Evolutionary conservation across 257 asterid genomes (phyloP), one percentile per base, ranked within the genome.

Genomic region (Eucommia ulmoides): DNA sequence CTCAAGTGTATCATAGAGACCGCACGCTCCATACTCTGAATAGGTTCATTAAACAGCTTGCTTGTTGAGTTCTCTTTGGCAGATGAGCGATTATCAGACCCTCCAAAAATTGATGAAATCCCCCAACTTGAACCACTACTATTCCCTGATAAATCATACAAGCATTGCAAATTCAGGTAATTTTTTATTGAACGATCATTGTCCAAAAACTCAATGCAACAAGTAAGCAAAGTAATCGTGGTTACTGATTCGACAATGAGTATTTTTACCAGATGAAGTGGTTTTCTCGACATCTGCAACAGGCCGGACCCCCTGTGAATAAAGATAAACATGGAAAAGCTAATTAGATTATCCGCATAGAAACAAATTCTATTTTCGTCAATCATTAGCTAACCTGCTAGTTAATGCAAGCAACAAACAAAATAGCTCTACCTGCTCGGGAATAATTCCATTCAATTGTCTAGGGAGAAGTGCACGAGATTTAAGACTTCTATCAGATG

Each of bases 91-190:
- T 64, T 66, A 33, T 69, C 80, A 20, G 72, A 63, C 41, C 91
- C 71, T 50, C 99, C 96, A 58, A 91, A 86, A 51, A 91, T 86
- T 23, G 99, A 83, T 61, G 99, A 77, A 65, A 91, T 83, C 50
- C 99, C 94, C 96, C 99, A 89, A 53, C 62, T 51, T 21, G 98
- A 83, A 65, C 76, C 79, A 55, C 74, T 23, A 64, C 56, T 77
- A 66, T 58, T 65, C 55, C 67, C 94, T 81, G 78, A 52, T 22
- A 15, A 64, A 61, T 22, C 25, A 61, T 52, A 26, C n/a, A 47
- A 51, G 9, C 46, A 41, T 35, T 51, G 22, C 20, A 49, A 53
- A 52, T 55, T 35, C 68, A 55, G 51, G 48, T 16, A 52, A n/a
- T n/a, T n/a, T n/a, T n/a, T n/a, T n/a, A n/a, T n/a, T n/a, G n/a